Base-by-base conservation (phyloP, 2,329 filamentous ascomycete genomes). In the Sporothrix brunneoviolacea region DNA sequence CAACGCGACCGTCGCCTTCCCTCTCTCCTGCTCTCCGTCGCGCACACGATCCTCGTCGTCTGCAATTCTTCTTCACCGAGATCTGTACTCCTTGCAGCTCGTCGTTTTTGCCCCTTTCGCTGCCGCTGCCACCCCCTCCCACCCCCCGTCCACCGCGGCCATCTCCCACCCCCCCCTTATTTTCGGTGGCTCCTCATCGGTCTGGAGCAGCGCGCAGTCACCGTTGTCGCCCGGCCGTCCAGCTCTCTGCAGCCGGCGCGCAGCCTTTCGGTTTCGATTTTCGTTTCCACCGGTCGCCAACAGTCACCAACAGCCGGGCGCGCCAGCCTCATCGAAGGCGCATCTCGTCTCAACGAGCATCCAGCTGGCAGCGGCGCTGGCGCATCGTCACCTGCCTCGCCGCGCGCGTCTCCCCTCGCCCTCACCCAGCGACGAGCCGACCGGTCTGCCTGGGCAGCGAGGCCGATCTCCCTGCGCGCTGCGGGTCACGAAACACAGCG, bases 31-130 rank as follows among this genome's bases (percentile, higher is more conserved):
- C 38, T 9, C 28, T 28, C 19, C 15, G 3, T 15, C 39, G 18
- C 43, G 21, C 15, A 13, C 44, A 42, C 37, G 28, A 41, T 40
- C 32, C 27, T 41, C 37, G 16, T 27, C 38, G n/a, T 30, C 51
- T 42, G 28, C 35, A 21, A 13, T 22, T 27, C 16, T 51, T 49
- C 52, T 41, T 48, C 49, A 35, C 44, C 39, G 47, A 49, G 32
- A 40, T 44, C 33, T 42, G 33, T 40, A 15, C 30, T 32, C 33
- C 48, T 27, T 50, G 32, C 35, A 39, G 32, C 33, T 30, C 22
- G 6, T 37, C 7, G 30, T 27, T 39, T n/a, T 39, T 45, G 43
- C 13, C 21, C 16, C 13, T 39, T 33, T 32, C n/a, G 27, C 40
- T 35, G 32, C 33, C 36, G 27, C 46, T 49, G 28, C 48, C 39